These are phyloP conservation scores for Suillus variegatus DNA, from an alignment of 768 basidiomycete species.

Conservation along the genomic window DNA sequence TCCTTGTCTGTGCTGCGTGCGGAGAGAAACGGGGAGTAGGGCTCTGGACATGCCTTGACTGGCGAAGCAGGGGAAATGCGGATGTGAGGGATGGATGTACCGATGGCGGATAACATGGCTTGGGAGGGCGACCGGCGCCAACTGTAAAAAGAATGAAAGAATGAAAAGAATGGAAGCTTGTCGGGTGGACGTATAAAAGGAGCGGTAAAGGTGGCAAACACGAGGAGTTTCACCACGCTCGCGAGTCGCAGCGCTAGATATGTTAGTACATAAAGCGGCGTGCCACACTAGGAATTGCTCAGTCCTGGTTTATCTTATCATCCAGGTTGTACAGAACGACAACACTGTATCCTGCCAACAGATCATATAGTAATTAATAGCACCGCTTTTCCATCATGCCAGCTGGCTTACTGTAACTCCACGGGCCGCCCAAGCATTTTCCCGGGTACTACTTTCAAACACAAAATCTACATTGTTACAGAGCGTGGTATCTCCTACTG, in stretches of 20 bases:
- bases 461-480: not conserved
- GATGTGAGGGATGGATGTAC: conserved; percentile 57
- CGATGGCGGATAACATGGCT: conserved; percentile 20
- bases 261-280: conserved; percentile 5
- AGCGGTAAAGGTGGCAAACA: conserved; percentile 18
- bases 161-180: conserved; percentile 30
- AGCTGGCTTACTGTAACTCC: not conserved
- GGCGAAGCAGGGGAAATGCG: conserved; percentile 68
- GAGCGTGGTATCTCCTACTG: not conserved
- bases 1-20: conserved; percentile 31
- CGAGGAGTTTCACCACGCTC: conserved; percentile 18
- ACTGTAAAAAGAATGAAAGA: conserved; percentile 21
- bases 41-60: conserved; percentile 50
- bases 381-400: not conserved
- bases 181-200: conserved; percentile 34
- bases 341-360: not conserved
- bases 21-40: conserved; percentile 62
- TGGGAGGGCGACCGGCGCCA: conserved; percentile 53
- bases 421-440: no score
- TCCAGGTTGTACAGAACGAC: not conserved
- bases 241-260: conserved; percentile 10
- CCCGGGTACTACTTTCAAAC: not conserved
- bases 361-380: not conserved
- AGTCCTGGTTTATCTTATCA: not conserved
- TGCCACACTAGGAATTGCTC: not conserved